Evolutionary conservation across 1,284 basidiomycete species (phyloP).

Genomic region (Pterulicium gracile): DNA sequence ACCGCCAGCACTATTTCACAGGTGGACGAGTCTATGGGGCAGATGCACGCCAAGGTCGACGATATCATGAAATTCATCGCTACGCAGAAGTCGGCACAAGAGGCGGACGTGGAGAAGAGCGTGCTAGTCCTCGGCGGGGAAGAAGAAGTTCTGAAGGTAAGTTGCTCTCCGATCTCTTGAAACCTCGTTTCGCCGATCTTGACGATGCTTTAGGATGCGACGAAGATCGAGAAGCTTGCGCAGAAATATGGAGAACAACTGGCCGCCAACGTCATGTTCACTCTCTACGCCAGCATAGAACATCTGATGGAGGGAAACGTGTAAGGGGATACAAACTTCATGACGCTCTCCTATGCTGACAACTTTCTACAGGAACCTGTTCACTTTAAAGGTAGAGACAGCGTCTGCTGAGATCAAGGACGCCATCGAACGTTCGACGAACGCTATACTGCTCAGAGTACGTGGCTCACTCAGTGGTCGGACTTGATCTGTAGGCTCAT

Average conservation of each 20-base stretch:
- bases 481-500: too few species aligned
- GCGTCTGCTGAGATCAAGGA: conserved; percentile 14
- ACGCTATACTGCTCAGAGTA: conserved; percentile 16
- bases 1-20: conserved; percentile 13
- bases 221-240: background rate
- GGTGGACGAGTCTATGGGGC: conserved; percentile 8
- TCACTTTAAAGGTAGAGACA: conserved; percentile 14
- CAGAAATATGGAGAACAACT: background rate
- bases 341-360: conserved; percentile 11
- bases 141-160: conserved; percentile 14
- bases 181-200: conserved; percentile 9
- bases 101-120: conserved; percentile 11
- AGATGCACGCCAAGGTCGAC: conserved; percentile 10
- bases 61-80: conserved; percentile 10
- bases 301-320: conserved; percentile 9
- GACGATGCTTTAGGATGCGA: conserved; percentile 10
- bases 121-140: conserved; percentile 14
- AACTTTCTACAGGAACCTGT: conserved; percentile 11
- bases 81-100: conserved; percentile 10
- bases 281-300: background rate
- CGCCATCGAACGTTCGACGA: conserved; percentile 14
- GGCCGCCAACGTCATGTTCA: background rate
- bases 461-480: conserved; percentile 2
- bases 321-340: conserved; percentile 13
- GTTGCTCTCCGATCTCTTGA: background rate